These are phyloP conservation scores for Trichosporon asahii DNA, from an alignment of 1,284 basidiomycete species.

Conservation along the genomic window DNA sequence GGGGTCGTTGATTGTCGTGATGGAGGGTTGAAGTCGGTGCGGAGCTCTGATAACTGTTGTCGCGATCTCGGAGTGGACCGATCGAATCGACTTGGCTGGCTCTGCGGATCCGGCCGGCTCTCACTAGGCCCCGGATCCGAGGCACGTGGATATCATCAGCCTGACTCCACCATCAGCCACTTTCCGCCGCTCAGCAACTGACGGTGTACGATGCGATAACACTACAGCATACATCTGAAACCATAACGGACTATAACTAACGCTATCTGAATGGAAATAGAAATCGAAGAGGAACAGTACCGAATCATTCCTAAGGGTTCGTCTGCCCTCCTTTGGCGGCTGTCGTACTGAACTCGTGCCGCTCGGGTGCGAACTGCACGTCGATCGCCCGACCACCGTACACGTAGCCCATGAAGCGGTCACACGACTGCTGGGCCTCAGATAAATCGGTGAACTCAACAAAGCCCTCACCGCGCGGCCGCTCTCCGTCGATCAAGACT, in stretches of 20 bases:
- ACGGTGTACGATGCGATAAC: background rate
- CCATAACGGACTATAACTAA: background rate
- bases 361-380: conserved; percentile 85
- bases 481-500: conserved; percentile 82
- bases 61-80: background rate
- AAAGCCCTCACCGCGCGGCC: conserved; percentile 89
- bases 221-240: background rate
- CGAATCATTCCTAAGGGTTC: background rate
- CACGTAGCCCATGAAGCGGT: conserved; percentile 87
- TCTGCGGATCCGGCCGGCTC: background rate
- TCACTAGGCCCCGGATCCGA: background rate
- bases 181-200: no score
- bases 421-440: conserved; percentile 91
- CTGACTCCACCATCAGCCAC: background rate
- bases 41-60: background rate
- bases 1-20: background rate
- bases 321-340: conserved; percentile 78
- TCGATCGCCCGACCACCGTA: conserved; percentile 87
- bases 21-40: background rate
- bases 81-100: background rate
- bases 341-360: conserved; percentile 80
- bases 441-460: conserved; percentile 86
- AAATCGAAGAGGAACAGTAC: background rate
- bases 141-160: background rate
- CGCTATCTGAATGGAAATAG: background rate